Conservation (phyloP, 345 rosid species). For the Acer yangbiense region DNA sequence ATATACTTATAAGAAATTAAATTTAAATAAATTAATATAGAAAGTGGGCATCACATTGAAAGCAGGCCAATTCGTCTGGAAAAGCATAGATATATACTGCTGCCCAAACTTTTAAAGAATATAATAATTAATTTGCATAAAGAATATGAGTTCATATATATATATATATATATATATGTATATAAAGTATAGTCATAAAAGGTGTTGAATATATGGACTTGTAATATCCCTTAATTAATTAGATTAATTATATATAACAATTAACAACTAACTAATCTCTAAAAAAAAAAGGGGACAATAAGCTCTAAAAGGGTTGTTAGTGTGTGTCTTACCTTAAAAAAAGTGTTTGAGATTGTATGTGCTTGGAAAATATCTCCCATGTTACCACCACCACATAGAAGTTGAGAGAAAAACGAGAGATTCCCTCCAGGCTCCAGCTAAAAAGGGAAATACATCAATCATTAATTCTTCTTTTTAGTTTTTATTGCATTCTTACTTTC, state of each 20-base stretch:
- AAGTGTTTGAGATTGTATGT: constrained; percentile 6
- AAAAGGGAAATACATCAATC: constrained; percentile 37
- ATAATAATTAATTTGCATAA: too few relatives aligned
- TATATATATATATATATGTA: too few relatives aligned
- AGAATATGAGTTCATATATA: too few relatives aligned
- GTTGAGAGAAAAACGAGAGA: constrained; percentile 23
- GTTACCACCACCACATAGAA: constrained; percentile 5
- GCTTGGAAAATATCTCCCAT: constrained; percentile 3
- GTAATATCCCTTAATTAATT: neutral
- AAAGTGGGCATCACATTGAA: neutral
- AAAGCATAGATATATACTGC: neutral
- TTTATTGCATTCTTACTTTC: constrained; percentile 25
- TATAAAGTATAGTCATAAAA: constrained; percentile 1
- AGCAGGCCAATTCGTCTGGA: neutral
- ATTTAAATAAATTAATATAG: neutral
- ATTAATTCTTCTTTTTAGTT: constrained; percentile 15
- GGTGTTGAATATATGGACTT: neutral
- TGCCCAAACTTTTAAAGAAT: neutral
- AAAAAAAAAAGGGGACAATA: too few relatives aligned
- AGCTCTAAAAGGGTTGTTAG: constrained; percentile 2
- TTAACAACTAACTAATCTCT: neutral
- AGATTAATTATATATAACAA: neutral
- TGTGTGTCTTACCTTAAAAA: constrained; percentile 15
- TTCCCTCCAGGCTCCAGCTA: constrained; percentile 39
- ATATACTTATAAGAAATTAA: neutral